A percentile compares a stretch with the other conserved stretches of the same genome.
Evolutionary conservation across 1,284 basidiomycete genomes (phyloP).

Genomic region (Apiotrichum laibachii): DNA sequence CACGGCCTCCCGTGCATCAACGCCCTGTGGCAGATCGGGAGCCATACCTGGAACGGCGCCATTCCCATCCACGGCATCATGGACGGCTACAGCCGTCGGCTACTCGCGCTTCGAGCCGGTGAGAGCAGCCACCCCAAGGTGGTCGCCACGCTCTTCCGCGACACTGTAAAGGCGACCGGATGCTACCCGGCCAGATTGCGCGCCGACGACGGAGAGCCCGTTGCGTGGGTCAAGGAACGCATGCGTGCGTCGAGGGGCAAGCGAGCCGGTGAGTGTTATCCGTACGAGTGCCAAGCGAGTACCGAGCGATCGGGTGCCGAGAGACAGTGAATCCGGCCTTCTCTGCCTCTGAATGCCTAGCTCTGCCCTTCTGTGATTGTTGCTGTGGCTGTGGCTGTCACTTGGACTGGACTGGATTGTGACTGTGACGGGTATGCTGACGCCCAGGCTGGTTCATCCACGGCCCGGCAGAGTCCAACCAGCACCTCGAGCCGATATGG

Average conservation of each 20-base stretch:
- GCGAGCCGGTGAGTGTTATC: neutral
- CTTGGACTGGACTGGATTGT: no score
- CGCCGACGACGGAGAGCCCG: neutral
- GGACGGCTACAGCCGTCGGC: conserved; percentile 2
- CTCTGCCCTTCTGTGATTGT: neutral
- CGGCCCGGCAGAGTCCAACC: conserved; percentile 4
- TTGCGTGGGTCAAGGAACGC: conserved; percentile 3
- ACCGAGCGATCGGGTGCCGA: no score
- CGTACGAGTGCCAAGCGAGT: no score
- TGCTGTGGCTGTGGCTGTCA: neutral
- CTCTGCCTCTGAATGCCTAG: no score
- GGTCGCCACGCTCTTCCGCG: neutral
- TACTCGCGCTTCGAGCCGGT: conserved; percentile 1
- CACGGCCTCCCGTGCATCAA: conserved; percentile 2
- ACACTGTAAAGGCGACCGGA: conserved; percentile 4
- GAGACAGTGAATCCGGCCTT: no score
- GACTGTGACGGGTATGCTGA: neutral
- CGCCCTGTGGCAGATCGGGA: conserved; percentile 3
- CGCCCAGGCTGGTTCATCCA: conserved; percentile 6
- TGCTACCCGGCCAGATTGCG: neutral
- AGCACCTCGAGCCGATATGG: conserved; percentile 1
- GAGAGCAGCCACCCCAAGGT: conserved; percentile 4
- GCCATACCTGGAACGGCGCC: neutral
- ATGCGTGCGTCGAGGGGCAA: neutral
- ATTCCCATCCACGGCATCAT: conserved; percentile 5